These are phyloP conservation scores for Pseudozyma tsukubaensis DNA, from an alignment of 1,284 basidiomycete genomes.

Conservation along the genomic window DNA sequence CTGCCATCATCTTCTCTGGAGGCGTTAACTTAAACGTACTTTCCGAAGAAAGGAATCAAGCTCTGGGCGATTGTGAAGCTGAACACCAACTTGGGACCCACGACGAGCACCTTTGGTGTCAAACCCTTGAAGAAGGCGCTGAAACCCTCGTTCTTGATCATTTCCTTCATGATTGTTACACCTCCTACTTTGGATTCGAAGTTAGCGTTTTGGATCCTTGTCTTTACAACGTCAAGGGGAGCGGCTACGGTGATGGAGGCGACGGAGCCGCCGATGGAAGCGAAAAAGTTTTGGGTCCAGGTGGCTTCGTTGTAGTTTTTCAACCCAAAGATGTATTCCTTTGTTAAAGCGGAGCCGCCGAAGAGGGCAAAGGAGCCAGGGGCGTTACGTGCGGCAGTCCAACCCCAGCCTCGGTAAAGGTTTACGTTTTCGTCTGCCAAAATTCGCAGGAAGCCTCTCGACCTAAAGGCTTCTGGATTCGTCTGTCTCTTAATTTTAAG, in stretches of 20 bases:
- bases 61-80: conserved; percentile 97
- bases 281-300: conserved; percentile 82
- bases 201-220: conserved; percentile 92
- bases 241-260: conserved; percentile 96
- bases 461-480: conserved; percentile 66
- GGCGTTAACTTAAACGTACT: conserved; percentile 68
- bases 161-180: conserved; percentile 84
- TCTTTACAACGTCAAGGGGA: conserved; percentile 92
- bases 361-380: conserved; percentile 92
- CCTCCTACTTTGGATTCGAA: conserved; percentile 90
- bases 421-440: conserved; percentile 88
- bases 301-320: conserved; percentile 91
- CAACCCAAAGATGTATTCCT: conserved; percentile 91
- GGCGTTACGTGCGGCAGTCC: conserved; percentile 98
- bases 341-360: conserved; percentile 92
- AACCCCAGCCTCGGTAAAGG: conserved; percentile 96
- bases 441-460: conserved; percentile 84
- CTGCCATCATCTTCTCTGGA: not conserved
- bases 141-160: conserved; percentile 86
- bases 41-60: conserved; percentile 91
- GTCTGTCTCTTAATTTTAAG: conserved; percentile 91
- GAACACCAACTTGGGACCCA: conserved; percentile 97
- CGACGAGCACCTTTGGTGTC: conserved; percentile 84
- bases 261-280: conserved; percentile 91
- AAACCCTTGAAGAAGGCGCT: conserved; percentile 95